Evolutionary conservation across 2,329 filamentous ascomycete species (phyloP).

Genomic region (Epicoccum sorghinum): DNA sequence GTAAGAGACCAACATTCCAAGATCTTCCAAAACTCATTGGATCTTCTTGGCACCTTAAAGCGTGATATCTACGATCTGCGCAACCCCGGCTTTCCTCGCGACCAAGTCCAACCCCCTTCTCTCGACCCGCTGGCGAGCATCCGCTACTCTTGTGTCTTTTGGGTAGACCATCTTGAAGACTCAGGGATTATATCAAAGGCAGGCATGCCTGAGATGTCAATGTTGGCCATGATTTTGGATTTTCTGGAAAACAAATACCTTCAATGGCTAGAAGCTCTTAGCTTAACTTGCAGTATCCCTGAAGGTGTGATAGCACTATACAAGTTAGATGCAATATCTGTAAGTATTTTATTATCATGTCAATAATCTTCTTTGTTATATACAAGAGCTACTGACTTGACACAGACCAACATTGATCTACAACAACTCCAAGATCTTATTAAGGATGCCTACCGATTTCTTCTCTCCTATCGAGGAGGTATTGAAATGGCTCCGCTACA

Average conservation of each 20-base stretch:
- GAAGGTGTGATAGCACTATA: background rate
- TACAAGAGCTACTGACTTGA: background rate
- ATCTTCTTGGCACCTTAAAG: background rate
- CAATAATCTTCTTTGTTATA: background rate
- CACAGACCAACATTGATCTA: background rate
- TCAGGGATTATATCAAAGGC: background rate
- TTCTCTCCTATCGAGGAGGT: constrained; percentile 26
- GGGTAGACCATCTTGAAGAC: background rate
- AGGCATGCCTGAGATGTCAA: background rate
- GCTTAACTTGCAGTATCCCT: background rate
- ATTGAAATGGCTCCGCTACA: constrained; percentile 33
- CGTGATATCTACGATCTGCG: background rate
- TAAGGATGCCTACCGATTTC: background rate
- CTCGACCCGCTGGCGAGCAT: background rate
- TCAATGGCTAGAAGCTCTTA: background rate
- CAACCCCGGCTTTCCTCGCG: too few species aligned
- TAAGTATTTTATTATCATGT: too few species aligned
- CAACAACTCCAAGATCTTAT: background rate
- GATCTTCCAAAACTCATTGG: background rate
- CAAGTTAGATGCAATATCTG: background rate
- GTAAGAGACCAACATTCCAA: too few species aligned
- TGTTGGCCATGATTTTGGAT: background rate
- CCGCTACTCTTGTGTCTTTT: background rate
- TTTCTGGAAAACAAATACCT: background rate
- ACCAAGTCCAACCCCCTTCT: background rate